Evolutionary conservation across 1,139 yeast species (phyloP).

Genomic region (Candida sanyaensis): DNA sequence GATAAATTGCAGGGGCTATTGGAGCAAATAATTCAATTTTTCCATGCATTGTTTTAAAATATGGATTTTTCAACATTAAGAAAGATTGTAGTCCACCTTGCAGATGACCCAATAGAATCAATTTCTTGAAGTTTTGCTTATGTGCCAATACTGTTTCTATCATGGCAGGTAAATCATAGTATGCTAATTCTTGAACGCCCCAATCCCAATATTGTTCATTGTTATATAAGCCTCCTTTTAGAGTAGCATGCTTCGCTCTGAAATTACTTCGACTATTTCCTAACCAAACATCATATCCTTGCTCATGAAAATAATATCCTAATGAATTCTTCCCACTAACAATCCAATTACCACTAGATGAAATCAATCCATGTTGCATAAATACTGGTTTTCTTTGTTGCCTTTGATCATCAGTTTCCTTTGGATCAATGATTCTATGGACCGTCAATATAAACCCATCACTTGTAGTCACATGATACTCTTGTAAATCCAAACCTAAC

Average conservation of each 20-base stretch:
- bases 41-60: conserved; percentile 32
- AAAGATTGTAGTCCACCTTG: conserved; percentile 92
- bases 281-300: conserved; percentile 90
- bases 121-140: conserved; percentile 44
- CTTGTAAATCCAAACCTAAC: conserved; percentile 60
- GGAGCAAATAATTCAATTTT: conserved; percentile 71
- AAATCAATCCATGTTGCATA: conserved; percentile 82
- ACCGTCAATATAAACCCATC: conserved; percentile 76
- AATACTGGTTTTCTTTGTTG: conserved; percentile 57
- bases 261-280: conserved; percentile 93
- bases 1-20: conserved; percentile 87
- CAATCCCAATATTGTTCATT: conserved; percentile 70
- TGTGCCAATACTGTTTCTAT: conserved; percentile 57
- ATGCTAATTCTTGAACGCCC: conserved; percentile 82
- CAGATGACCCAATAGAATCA: conserved; percentile 78
- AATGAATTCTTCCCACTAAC: conserved; percentile 77
- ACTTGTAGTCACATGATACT: conserved; percentile 62
- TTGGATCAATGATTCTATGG: conserved; percentile 63
- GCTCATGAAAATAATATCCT: conserved; percentile 59
- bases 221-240: conserved; percentile 46
- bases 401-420: conserved; percentile 32
- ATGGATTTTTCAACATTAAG: conserved; percentile 47
- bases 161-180: conserved; percentile 72
- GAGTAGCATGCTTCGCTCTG: conserved; percentile 57
- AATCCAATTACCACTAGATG: conserved; percentile 82